A percentile compares a stretch with the other conserved stretches of the same genome.
Conservation (phyloP, 2,329 filamentous ascomycete species). For the Dactylellina cionopaga region DNA sequence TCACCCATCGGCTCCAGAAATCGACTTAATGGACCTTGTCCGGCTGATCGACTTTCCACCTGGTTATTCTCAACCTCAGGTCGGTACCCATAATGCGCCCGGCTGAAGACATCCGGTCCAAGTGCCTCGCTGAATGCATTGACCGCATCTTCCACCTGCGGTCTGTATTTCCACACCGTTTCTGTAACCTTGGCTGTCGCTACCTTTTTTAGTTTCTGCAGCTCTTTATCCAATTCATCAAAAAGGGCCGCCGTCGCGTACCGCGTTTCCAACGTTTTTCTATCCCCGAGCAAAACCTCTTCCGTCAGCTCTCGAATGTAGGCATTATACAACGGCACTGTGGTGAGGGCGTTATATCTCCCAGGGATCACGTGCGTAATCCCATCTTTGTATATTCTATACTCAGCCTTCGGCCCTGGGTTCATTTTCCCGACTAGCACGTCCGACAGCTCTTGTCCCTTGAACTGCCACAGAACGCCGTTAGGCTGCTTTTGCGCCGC, state of each 20-base stretch:
- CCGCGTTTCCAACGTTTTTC: not conserved
- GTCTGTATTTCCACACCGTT: not conserved
- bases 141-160: no score
- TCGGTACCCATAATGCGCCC: no score
- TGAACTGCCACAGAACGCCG: constrained; percentile 1
- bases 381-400: not conserved
- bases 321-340: not conserved
- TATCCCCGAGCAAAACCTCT: not conserved
- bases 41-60: no score
- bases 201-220: not conserved
- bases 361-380: not conserved
- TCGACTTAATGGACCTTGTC: no score
- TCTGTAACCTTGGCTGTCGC: not conserved
- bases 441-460: constrained; percentile 2
- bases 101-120: no score
- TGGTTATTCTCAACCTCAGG: no score
- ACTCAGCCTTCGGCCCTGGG: not conserved
- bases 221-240: not conserved
- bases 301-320: constrained; percentile 12
- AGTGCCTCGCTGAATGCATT: no score
- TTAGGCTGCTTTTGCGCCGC: not conserved
- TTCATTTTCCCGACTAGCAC: not conserved
- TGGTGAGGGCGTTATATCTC: not conserved
- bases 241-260: not conserved
- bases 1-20: no score